These are phyloP conservation scores for Taiwanofungus camphoratus DNA, from an alignment of 1,284 basidiomycete genomes.

Conservation along the genomic window DNA sequence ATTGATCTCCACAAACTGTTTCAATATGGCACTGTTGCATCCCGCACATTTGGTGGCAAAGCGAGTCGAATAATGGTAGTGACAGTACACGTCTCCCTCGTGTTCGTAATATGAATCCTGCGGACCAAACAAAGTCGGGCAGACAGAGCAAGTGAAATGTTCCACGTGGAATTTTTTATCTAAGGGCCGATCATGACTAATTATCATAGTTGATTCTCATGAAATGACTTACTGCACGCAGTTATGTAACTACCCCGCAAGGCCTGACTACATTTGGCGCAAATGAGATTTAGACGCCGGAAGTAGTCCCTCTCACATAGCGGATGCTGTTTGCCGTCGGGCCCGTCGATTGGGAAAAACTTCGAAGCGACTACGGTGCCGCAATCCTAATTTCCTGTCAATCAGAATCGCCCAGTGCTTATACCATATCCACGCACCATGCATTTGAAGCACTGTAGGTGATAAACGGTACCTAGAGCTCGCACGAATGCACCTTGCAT, in stretches of 20 bases:
- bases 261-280: slow-evolving; percentile 92
- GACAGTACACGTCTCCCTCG: slow-evolving; percentile 92
- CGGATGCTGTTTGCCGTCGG: slow-evolving; percentile 81
- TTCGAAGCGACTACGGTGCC: slow-evolving; percentile 95
- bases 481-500: slow-evolving; percentile 96
- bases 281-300: slow-evolving; percentile 91
- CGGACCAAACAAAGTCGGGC: slow-evolving; percentile 93
- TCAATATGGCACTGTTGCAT: slow-evolving; percentile 96
- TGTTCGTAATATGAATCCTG: slow-evolving; percentile 99
- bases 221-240: slow-evolving; percentile 82
- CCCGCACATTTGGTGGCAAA: slow-evolving; percentile 99
- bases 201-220: slow-evolving; percentile 11
- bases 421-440: slow-evolving; percentile 51
- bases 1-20: slow-evolving; percentile 99
- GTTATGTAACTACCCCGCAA: slow-evolving; percentile 98
- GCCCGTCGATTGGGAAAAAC: slow-evolving; percentile 95
- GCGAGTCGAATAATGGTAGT: slow-evolving; percentile 97
- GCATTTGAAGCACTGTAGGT: slow-evolving; percentile 96
- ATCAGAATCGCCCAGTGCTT: slow-evolving; percentile 9
- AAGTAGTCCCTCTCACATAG: slow-evolving; percentile 99
- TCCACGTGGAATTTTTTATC: slow-evolving; percentile 99
- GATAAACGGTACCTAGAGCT: slow-evolving; percentile 91
- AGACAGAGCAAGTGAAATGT: slow-evolving; percentile 98
- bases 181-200: slow-evolving; percentile 30
- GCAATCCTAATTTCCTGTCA: slow-evolving; percentile 69